Conservation (phyloP, 495 filamentous ascomycete genomes). For the Penicillium desertorum region DNA sequence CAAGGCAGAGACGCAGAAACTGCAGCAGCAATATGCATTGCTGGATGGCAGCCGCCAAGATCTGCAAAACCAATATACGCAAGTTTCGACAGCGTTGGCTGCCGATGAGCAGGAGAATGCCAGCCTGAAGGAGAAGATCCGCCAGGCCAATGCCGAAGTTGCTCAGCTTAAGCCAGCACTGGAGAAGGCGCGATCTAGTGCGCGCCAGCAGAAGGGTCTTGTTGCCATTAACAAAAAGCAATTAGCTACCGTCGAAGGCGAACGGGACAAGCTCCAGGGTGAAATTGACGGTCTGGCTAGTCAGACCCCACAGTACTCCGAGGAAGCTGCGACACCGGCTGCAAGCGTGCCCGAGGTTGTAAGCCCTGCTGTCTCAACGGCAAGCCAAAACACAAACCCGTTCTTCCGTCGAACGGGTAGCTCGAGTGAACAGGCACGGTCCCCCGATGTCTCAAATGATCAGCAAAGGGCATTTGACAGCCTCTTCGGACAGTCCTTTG, state of each 20-base stretch:
- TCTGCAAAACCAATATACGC: slow-evolving; percentile 77
- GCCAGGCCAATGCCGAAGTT: slow-evolving; percentile 76
- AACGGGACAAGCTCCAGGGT: slow-evolving; percentile 76
- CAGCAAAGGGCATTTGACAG: slow-evolving; percentile 79
- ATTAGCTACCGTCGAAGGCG: slow-evolving; percentile 79
- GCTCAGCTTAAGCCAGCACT: slow-evolving; percentile 79
- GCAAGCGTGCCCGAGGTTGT: slow-evolving; percentile 42
- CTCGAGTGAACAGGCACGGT: slow-evolving; percentile 57
- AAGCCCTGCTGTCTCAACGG: slow-evolving; percentile 71
- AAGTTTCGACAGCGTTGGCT: slow-evolving; percentile 70
- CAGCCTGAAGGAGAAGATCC: slow-evolving; percentile 82
- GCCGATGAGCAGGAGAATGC: slow-evolving; percentile 87
- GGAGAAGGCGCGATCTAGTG: slow-evolving; percentile 85
- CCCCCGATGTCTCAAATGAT: slow-evolving; percentile 43
- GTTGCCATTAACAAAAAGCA: slow-evolving; percentile 99
- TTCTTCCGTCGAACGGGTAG: slow-evolving; percentile 78
- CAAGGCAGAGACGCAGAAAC: slow-evolving; percentile 75
- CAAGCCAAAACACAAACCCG: slow-evolving; percentile 80
- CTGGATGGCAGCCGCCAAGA: slow-evolving; percentile 82
- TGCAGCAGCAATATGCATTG: slow-evolving; percentile 77
- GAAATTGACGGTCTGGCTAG: slow-evolving; percentile 70
- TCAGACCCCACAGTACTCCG: slow-evolving; percentile 43
- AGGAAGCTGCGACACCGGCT: slow-evolving; percentile 42
- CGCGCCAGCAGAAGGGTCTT: slow-evolving; percentile 89
- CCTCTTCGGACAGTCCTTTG: slow-evolving; percentile 79